Conservation (phyloP, 148 eudicot species). For the Tetragonia tetragonoides region DNA sequence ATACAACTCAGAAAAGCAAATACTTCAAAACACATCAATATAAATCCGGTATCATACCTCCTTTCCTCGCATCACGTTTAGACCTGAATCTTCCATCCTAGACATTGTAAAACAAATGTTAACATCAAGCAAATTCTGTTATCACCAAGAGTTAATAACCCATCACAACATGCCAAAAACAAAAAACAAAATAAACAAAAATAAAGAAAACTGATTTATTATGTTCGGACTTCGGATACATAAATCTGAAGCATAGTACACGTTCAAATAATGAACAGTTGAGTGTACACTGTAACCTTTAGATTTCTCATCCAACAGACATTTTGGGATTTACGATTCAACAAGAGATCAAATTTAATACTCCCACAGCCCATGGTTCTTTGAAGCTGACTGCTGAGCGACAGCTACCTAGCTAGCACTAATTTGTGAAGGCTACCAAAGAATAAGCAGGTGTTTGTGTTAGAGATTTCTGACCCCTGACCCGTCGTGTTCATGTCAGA, state of each 20-base stretch:
- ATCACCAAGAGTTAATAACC: slow-evolving; percentile 3
- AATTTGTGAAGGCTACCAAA: neutral
- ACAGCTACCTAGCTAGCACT: neutral
- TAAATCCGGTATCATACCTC: slow-evolving; percentile 58
- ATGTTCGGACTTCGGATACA: neutral
- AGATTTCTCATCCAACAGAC: neutral
- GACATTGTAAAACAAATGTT: slow-evolving; percentile 49
- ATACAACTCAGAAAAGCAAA: neutral
- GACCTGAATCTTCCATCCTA: slow-evolving; percentile 98
- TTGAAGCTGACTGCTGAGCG: too few relatives aligned
- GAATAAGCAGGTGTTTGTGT: too few relatives aligned
- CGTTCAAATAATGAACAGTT: neutral
- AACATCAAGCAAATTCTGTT: slow-evolving; percentile 16
- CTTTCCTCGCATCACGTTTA: slow-evolving; percentile 93
- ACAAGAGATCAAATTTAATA: neutral
- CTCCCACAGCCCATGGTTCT: neutral
- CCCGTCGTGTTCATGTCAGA: too few relatives aligned
- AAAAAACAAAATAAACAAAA: neutral
- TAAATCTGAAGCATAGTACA: neutral
- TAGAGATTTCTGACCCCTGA: too few relatives aligned
- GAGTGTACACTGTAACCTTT: neutral
- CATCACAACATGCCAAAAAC: neutral
- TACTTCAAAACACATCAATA: neutral
- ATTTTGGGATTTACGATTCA: neutral
- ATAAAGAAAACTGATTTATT: neutral